Base-by-base conservation (phyloP, 306 rosid species). In the Lupinus albus region DNA sequence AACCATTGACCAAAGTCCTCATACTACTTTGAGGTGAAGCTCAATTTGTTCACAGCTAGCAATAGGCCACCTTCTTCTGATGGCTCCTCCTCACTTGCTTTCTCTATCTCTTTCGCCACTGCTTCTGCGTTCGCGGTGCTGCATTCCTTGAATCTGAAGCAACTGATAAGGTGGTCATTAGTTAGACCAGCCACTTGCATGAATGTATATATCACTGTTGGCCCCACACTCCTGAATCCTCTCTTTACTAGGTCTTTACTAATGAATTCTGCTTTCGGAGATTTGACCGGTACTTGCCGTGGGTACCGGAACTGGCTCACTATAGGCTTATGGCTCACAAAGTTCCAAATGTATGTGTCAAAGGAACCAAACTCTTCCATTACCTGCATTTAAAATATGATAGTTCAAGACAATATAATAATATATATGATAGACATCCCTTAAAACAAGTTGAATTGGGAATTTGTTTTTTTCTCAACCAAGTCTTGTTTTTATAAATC, bases 121-220 rank as follows among this genome's bases (percentile, higher is more conserved):
- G 56, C 59, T 79, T 76, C 86, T 46, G 74, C 63, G 9, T 66
- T 66, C 62, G 62, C 76, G 67, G 58, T 4, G 30, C 4, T 54
- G 69, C 90, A 86, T 41, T 78, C 91, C 84, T 74, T 79, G 76
- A 83, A 87, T 79, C 93, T 82, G 84, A 89, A 87, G 87, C 93
- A 89, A 78, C 80, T 67, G 32, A 81, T 56, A 62, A 89, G 91
- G 76, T 87, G 91, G 73, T 85, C 93, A 64, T 87, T 87, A 15
- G 84, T 87, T 73, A 89, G 80, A 18, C 93, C 93, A 49, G 91
- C 91, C 47, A 87, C 96, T 78, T 85, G 93, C 89, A 85, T 85
- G 74, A 87, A 87, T 13, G 85, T 81, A 44, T 85, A 85, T 53
- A 83, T 76, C 44, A 89, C 86, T 1, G 93, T 89, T 1, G 91